Conservation (phyloP, 306 rosid genomes). For the Lathyrus sativus region DNA sequence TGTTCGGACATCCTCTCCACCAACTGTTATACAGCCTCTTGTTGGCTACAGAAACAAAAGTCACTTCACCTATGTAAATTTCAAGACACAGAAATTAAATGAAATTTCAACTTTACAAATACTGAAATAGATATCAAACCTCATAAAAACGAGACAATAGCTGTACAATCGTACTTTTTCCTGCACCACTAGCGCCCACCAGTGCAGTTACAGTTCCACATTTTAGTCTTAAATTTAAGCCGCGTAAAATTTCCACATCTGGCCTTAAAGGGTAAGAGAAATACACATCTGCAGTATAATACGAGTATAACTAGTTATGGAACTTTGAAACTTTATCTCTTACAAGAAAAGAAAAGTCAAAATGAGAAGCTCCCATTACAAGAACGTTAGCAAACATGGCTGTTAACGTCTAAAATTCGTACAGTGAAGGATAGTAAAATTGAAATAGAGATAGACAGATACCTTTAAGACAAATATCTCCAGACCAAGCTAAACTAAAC, state of each 20-base stretch:
- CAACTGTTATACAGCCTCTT: slow-evolving; percentile 80
- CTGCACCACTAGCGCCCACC: slow-evolving; percentile 91
- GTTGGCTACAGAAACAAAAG: slow-evolving; percentile 64
- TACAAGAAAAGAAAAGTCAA: slow-evolving; percentile 2
- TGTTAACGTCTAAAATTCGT: slow-evolving; percentile 3
- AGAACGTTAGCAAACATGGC: slow-evolving; percentile 30
- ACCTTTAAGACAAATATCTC: slow-evolving; percentile 92
- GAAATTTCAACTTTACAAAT: slow-evolving; percentile 22
- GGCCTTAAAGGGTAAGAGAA: slow-evolving; percentile 95
- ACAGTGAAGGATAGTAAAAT: slow-evolving; percentile 28
- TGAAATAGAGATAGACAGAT: slow-evolving; percentile 31
- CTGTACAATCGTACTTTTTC: slow-evolving; percentile 94
- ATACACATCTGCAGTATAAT: slow-evolving; percentile 66
- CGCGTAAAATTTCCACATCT: slow-evolving; percentile 64
- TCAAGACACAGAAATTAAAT: slow-evolving; percentile 29
- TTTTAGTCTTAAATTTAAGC: slow-evolving; percentile 72
- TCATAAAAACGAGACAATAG: slow-evolving; percentile 92
- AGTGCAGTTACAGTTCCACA: slow-evolving; percentile 91
- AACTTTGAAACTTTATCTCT: slow-evolving; percentile 14
- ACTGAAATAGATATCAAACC: slow-evolving; percentile 54
- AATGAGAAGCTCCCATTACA: slow-evolving; percentile 27
- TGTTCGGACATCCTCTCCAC: slow-evolving; percentile 83
- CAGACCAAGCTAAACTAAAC: slow-evolving; percentile 72
- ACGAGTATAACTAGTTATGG: slow-evolving; percentile 24
- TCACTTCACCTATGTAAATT: slow-evolving; percentile 30